Conservation (phyloP, 2,329 filamentous ascomycete species). For the Aureobasidium sp. region DNA sequence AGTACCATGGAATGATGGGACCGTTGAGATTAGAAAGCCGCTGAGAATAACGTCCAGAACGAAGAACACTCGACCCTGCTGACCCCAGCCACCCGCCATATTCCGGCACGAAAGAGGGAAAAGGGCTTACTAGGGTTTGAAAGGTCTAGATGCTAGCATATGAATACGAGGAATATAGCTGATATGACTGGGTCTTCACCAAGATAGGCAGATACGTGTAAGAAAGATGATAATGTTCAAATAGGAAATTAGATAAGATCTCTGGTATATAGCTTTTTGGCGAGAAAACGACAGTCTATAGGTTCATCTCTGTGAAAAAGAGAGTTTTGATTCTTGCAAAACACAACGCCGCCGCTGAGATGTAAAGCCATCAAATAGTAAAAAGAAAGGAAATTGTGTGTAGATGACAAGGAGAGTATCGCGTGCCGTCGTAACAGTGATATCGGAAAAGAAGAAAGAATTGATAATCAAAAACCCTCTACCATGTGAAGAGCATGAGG, state of each 20-base stretch:
- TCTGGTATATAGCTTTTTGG: background rate
- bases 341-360: background rate
- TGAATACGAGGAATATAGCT: background rate
- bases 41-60: background rate
- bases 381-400: background rate
- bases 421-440: background rate
- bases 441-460: background rate
- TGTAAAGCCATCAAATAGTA: background rate
- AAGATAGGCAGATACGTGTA: no score
- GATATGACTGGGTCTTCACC: no score
- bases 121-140: background rate
- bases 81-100: background rate
- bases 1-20: background rate
- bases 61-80: background rate
- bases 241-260: background rate
- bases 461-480: background rate
- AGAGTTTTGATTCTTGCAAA: background rate
- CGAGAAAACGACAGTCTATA: background rate
- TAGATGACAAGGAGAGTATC: background rate
- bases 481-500: constrained; percentile 54
- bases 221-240: background rate
- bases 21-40: background rate
- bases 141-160: background rate
- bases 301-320: background rate
- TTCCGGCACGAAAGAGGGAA: background rate